Evolutionary conservation across 2,329 filamentous ascomycete species (phyloP), one percentile per base, ranked within the genome.

Genomic region (Nemania serpens): DNA sequence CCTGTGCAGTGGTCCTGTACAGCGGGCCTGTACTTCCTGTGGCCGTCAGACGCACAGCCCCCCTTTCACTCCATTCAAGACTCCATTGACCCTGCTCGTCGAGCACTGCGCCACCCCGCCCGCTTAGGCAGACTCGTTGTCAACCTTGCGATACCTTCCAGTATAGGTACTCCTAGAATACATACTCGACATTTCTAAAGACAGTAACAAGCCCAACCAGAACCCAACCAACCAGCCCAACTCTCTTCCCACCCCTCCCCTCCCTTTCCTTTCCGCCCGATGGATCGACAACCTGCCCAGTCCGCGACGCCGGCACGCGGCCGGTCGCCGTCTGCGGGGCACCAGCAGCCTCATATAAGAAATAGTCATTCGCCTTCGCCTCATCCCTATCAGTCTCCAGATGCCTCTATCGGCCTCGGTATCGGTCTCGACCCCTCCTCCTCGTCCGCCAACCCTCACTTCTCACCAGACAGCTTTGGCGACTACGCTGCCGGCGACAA

Each of bases 301-400:
- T 59, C 61, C 62, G 65, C 63, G 61, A 67, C 66, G 65, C 72
- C 75, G 70, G 69, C 72, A 69, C 71, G 84, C 74, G 85, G 85
- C 73, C 85, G 86, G 72, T 88, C 87, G 69, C 84, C 82, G 68
- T 88, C 87, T 71, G 79, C 80, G 72, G 81, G 81, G 66, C 81
- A 84, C 71, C 82, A 82, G 68, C 81, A 84, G 71, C 77, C 79
- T 79, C 82, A 86, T 87, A 88, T 90, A 88, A 89, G 83, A 75
- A 85, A 86, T 75, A 83, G 79, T 68, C 86, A 86, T 75, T 88
- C 87, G 70, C 84, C 86, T 69, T 85, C 86, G 73, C 84, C 83
- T 74, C 82, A 76, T 75, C 80, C 80, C 69, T 84, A 82, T 70
- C 79, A 82, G 73, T 78, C 81, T 73, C 80, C 80, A 72, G 76